A percentile compares a stretch with the other conserved stretches of the same genome.
phyloP scores from a whole-genome alignment of 345 rosid species.

The Durio zibethinus region DNA sequence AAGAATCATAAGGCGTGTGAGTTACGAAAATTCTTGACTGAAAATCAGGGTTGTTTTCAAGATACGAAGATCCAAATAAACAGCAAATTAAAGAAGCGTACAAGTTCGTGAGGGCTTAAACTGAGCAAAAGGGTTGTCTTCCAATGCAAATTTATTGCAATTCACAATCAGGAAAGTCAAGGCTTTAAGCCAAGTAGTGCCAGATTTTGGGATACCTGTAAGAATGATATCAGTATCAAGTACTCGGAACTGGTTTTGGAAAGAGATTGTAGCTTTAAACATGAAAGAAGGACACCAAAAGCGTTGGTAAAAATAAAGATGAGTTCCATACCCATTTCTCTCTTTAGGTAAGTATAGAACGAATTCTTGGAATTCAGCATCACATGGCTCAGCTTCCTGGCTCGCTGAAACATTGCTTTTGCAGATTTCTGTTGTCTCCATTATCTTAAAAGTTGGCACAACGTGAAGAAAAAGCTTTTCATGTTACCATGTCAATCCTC shows the following conservation, averaged over 20 bases:
- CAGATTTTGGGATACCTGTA: conserved; percentile 48
- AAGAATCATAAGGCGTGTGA: conserved; percentile 35
- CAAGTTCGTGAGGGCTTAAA: conserved; percentile 18
- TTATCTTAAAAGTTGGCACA: no score
- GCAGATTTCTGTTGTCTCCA: no score
- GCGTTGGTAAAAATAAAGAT: conserved; percentile 46
- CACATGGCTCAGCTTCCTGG: not conserved
- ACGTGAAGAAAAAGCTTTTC: no score
- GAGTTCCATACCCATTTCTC: not conserved
- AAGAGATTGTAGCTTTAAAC: conserved; percentile 46
- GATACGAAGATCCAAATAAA: conserved; percentile 34
- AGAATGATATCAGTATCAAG: conserved; percentile 32
- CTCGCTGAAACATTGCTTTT: no score
- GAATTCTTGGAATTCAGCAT: not conserved
- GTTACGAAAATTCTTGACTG: conserved; percentile 41
- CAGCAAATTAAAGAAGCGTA: conserved; percentile 34
- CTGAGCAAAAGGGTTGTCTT: not conserved
- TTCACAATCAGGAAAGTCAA: not conserved
- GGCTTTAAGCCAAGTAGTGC: conserved; percentile 45
- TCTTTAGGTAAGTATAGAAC: not conserved
- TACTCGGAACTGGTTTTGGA: conserved; percentile 35
- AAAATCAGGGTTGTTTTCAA: conserved; percentile 11
- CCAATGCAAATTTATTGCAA: not conserved
- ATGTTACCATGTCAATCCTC: no score
- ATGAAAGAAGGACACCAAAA: conserved; percentile 59